Evolutionary conservation across 2,329 filamentous ascomycete genomes (phyloP).

Genomic region (Apiospora kogelbergensis): DNA sequence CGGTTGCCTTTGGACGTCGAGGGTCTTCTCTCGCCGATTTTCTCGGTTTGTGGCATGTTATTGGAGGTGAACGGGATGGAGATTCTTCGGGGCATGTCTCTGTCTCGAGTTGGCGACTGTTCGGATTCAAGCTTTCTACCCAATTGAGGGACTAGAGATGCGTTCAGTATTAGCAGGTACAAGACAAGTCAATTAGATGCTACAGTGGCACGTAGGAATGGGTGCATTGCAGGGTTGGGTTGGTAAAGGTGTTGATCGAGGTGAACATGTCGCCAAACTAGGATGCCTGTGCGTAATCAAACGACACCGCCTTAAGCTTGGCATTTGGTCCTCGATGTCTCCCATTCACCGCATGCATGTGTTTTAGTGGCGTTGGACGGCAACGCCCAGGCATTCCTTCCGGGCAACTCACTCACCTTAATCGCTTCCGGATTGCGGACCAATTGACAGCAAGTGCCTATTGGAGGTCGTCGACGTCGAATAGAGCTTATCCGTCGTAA

Average conservation of each 20-base stretch:
- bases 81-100: conserved; percentile 57
- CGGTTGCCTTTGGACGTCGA: conserved; percentile 71
- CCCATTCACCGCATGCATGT: not conserved
- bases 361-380: conserved; percentile 1
- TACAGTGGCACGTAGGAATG: not conserved
- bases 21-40: conserved; percentile 54
- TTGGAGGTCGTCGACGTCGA: not conserved
- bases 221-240: not conserved
- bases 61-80: conserved; percentile 52
- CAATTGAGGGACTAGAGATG: not conserved
- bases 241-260: not conserved
- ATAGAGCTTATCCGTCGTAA: not conserved
- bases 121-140: not conserved
- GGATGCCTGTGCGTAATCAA: not conserved
- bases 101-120: not conserved
- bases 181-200: not conserved
- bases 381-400: not conserved
- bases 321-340: not conserved
- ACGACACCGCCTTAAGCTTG: not conserved
- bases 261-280: not conserved
- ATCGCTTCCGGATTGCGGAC: not conserved
- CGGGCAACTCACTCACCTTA: not conserved
- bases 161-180: not conserved
- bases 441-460: not conserved
- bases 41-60: conserved; percentile 49